Conservation (phyloP, 371 early-diverging fungal species). For the Actinomortierella ambigua region DNA sequence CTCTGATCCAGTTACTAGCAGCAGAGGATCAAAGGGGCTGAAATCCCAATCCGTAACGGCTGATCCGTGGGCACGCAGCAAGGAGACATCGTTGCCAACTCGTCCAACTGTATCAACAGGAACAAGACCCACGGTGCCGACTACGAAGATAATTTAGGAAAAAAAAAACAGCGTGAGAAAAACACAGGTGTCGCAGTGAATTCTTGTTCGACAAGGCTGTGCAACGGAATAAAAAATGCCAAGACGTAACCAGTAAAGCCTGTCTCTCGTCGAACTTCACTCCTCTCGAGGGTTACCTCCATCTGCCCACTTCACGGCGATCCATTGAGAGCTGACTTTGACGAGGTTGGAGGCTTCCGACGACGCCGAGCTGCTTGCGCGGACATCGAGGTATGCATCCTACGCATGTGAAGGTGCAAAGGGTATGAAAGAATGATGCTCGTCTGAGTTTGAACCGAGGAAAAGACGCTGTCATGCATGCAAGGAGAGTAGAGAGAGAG, state of each 20-base stretch:
- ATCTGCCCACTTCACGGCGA: constrained; percentile 56
- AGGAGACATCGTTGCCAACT: constrained; percentile 43
- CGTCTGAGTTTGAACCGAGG: neutral
- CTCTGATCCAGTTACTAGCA: constrained; percentile 59
- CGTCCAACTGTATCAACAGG: constrained; percentile 51
- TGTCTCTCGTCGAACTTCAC: constrained; percentile 6
- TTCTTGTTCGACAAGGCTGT: constrained; percentile 3
- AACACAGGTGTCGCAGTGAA: neutral
- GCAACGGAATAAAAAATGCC: constrained; percentile 17
- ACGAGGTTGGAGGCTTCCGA: constrained; percentile 56
- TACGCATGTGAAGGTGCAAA: constrained; percentile 19
- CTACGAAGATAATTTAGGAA: constrained; percentile 34
- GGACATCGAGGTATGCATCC: constrained; percentile 64
- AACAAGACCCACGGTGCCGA: constrained; percentile 50
- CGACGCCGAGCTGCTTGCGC: constrained; percentile 49
- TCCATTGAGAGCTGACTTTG: constrained; percentile 51
- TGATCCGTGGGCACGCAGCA: constrained; percentile 53
- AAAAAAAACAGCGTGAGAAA: constrained; percentile 17
- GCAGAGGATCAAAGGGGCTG: constrained; percentile 52
- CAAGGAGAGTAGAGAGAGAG: neutral
- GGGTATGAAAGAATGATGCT: neutral
- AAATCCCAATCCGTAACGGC: constrained; percentile 63
- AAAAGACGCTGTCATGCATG: constrained; percentile 8
- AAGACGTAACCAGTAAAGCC: constrained; percentile 9
- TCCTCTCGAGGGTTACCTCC: constrained; percentile 37